Evolutionary conservation across 306 rosid species (phyloP).

Genomic region (Begonia fuchsioides): DNA sequence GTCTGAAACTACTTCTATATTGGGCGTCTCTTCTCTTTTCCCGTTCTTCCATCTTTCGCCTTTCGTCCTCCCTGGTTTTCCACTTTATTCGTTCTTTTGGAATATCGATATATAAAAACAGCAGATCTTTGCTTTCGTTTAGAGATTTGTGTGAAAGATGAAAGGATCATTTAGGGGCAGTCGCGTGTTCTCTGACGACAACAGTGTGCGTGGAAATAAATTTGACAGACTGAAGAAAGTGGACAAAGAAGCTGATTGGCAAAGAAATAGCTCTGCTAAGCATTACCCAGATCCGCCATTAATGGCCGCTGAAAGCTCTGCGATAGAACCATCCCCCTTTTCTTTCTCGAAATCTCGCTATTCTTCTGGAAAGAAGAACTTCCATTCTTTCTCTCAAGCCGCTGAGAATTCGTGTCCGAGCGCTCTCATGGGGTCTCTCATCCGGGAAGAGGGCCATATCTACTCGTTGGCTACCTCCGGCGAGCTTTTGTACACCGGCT

Average conservation of each 20-base stretch:
- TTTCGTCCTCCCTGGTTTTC: too few relatives aligned
- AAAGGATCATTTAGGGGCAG: slow-evolving; percentile 28
- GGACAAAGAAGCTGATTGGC: slow-evolving; percentile 7
- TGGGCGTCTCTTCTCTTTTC: too few relatives aligned
- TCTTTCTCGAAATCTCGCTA: slow-evolving; percentile 67
- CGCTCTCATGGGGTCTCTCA: slow-evolving; percentile 53
- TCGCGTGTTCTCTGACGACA: slow-evolving; percentile 23
- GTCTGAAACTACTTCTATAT: too few relatives aligned
- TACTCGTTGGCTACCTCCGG: slow-evolving; percentile 69
- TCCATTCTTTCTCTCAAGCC: background rate
- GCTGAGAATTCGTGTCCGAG: slow-evolving; percentile 9
- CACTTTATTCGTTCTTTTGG: too few relatives aligned
- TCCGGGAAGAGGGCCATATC: slow-evolving; percentile 84
- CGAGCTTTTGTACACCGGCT: slow-evolving; percentile 62
- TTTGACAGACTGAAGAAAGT: slow-evolving; percentile 20
- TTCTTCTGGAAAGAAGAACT: slow-evolving; percentile 32
- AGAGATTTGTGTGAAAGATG: slow-evolving; percentile 4
- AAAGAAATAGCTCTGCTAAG: too few relatives aligned
- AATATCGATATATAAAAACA: too few relatives aligned
- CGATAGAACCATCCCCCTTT: slow-evolving; percentile 4
- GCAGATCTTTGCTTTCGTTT: too few relatives aligned
- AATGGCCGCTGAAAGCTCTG: slow-evolving; percentile 6
- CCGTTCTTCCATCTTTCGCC: too few relatives aligned
- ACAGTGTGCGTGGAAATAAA: slow-evolving; percentile 12
- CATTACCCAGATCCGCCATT: slow-evolving; percentile 7